Evolutionary conservation across 2,329 filamentous ascomycete species (phyloP).

Genomic region (Microcera coccophila): DNA sequence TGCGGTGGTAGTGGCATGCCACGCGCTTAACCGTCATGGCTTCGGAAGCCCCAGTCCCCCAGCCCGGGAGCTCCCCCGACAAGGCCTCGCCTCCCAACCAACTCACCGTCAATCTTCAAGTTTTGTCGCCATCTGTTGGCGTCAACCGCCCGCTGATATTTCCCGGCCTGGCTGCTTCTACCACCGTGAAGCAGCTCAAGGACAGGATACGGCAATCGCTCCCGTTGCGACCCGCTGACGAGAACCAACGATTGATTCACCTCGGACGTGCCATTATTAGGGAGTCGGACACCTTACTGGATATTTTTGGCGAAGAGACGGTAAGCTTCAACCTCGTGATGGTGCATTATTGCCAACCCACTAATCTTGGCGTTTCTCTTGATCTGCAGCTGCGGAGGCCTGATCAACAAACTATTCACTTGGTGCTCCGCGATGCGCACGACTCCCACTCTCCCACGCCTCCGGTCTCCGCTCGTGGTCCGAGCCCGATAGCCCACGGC

Average conservation of each 20-base stretch:
- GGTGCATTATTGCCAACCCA: slow-evolving; percentile 2
- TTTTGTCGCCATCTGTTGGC: slow-evolving; percentile 56
- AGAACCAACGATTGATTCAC: slow-evolving; percentile 58
- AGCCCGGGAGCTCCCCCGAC: slow-evolving; percentile 19
- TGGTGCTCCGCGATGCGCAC: slow-evolving; percentile 45
- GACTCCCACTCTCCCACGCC: slow-evolving; percentile 30
- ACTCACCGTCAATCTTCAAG: slow-evolving; percentile 51
- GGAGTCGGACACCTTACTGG: slow-evolving; percentile 53
- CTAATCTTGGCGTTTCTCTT: no score
- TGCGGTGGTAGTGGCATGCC: slow-evolving; percentile 24
- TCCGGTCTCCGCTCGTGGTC: slow-evolving; percentile 21
- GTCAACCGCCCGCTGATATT: slow-evolving; percentile 51
- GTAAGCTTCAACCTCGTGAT: slow-evolving; percentile 34
- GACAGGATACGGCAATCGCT: slow-evolving; percentile 53
- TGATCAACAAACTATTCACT: slow-evolving; percentile 51
- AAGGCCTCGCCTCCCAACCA: slow-evolving; percentile 25
- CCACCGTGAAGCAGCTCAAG: slow-evolving; percentile 56
- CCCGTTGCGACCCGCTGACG: slow-evolving; percentile 47
- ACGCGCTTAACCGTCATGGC: slow-evolving; percentile 35
- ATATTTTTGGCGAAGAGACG: slow-evolving; percentile 53
- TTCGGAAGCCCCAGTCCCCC: slow-evolving; percentile 32
- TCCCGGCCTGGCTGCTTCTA: slow-evolving; percentile 44
- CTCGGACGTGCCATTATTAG: slow-evolving; percentile 53
- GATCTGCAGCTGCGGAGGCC: slow-evolving; percentile 39
- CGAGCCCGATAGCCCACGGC: slow-evolving; percentile 23